Conservation (phyloP, 78 protist genomes). For the Pelomyxa schiedti region DNA sequence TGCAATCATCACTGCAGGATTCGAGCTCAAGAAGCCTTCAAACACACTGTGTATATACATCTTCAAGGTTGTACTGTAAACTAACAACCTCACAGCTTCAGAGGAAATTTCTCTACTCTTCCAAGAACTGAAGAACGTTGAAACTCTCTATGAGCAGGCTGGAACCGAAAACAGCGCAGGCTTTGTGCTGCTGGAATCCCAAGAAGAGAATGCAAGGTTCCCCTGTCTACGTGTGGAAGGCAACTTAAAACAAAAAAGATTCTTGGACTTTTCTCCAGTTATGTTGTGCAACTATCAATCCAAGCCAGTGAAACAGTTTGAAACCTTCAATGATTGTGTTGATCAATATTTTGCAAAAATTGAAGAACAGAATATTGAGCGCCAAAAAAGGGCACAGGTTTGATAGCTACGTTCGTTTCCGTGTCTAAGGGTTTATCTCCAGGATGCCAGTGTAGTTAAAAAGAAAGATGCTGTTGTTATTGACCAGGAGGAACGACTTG, state of each 20-base stretch:
- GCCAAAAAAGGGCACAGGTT: conserved; percentile 31
- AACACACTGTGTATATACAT: no score
- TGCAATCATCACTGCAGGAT: no score
- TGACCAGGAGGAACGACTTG: conserved; percentile 62
- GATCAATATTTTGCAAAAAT: conserved; percentile 77
- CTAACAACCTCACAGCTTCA: not conserved
- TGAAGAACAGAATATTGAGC: conserved; percentile 59
- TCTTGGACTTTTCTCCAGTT: conserved; percentile 77
- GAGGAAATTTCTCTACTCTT: not conserved
- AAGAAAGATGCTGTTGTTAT: conserved; percentile 56
- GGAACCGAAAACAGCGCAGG: conserved; percentile 12
- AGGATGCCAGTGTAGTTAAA: conserved; percentile 35
- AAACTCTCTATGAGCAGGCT: conserved; percentile 10
- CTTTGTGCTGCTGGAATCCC: conserved; percentile 14
- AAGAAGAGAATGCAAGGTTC: conserved; percentile 11
- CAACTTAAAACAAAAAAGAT: conserved; percentile 12
- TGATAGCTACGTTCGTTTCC: no score
- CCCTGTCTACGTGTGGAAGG: not conserved
- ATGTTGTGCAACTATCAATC: no score
- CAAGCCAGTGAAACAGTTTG: no score
- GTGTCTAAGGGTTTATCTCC: no score
- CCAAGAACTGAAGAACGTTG: conserved; percentile 9
- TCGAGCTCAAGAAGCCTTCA: no score
- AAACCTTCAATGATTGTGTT: conserved; percentile 65
- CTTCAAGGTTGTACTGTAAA: no score